Evolutionary conservation across 306 rosid species (phyloP).

Genomic region (Prunus padus): DNA sequence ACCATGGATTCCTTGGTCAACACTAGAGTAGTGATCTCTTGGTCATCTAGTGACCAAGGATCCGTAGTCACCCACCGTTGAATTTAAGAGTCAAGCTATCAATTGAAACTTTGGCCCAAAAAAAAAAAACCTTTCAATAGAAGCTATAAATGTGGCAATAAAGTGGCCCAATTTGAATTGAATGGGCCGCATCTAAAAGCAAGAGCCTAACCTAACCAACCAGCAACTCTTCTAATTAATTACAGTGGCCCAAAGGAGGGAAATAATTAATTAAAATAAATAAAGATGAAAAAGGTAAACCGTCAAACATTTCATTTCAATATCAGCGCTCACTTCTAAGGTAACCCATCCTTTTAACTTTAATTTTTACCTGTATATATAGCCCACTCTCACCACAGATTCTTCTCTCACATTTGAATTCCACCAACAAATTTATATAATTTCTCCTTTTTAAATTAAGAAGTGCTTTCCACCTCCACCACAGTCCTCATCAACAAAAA

Average conservation of each 20-base stretch:
- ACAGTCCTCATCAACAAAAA: not conserved
- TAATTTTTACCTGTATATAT: not conserved
- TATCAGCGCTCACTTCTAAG: slow-evolving; percentile 29
- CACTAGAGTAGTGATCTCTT: no score
- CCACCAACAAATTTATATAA: not conserved
- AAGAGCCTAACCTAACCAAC: no score
- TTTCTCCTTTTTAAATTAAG: not conserved
- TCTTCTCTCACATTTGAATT: not conserved
- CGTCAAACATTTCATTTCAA: slow-evolving; percentile 7
- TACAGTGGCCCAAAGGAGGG: not conserved
- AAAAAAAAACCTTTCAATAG: no score
- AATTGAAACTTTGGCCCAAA: no score
- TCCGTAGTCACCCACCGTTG: no score
- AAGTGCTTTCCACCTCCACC: not conserved
- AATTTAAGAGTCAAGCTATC: no score
- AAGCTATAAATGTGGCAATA: no score
- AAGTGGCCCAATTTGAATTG: no score
- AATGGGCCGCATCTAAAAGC: no score
- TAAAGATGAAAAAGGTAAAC: not conserved
- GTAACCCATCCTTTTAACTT: slow-evolving; percentile 12
- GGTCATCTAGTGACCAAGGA: no score
- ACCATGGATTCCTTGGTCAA: no score
- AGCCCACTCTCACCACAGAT: not conserved
- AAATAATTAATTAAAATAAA: not conserved
- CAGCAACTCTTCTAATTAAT: no score